Percentiles rank a stretch among this genome's conserved stretches.
Conservation (phyloP, 805 yeast species). For the Wickerhamomyces chaumierensis region DNA sequence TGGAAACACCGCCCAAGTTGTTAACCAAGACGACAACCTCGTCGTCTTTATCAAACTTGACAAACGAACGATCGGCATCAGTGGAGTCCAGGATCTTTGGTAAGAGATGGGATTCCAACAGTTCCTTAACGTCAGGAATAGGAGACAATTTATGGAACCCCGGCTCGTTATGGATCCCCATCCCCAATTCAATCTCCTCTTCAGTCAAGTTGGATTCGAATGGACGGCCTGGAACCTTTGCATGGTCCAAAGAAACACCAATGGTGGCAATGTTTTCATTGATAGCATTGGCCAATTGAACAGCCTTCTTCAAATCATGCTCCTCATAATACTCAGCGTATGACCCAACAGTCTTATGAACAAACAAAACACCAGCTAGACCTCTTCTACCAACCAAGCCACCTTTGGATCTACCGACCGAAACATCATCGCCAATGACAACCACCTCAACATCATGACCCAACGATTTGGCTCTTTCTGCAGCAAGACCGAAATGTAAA, state of each 20-base stretch:
- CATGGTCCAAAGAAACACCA: slow-evolving; percentile 83
- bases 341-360: slow-evolving; percentile 81
- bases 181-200: slow-evolving; percentile 77
- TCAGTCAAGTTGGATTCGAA: slow-evolving; percentile 40
- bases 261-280: slow-evolving; percentile 68
- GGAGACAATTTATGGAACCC: slow-evolving; percentile 47
- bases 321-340: slow-evolving; percentile 32
- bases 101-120: slow-evolving; percentile 46
- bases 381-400: slow-evolving; percentile 93
- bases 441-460: slow-evolving; percentile 67
- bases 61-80: slow-evolving; percentile 76
- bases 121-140: slow-evolving; percentile 58
- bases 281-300: slow-evolving; percentile 46
- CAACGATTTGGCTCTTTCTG: slow-evolving; percentile 72
- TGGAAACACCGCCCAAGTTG: slow-evolving; percentile 85
- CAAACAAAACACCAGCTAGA: slow-evolving; percentile 79
- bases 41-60: slow-evolving; percentile 52
- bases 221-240: slow-evolving; percentile 77
- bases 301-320: slow-evolving; percentile 40
- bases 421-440: slow-evolving; percentile 84
- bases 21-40: slow-evolving; percentile 64
- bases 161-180: slow-evolving; percentile 95
- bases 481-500: slow-evolving; percentile 84
- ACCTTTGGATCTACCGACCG: slow-evolving; percentile 85
- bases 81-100: slow-evolving; percentile 46